Evolutionary conservation across 2,329 filamentous ascomycete genomes (phyloP).

Genomic region (Myotisia sp.): DNA sequence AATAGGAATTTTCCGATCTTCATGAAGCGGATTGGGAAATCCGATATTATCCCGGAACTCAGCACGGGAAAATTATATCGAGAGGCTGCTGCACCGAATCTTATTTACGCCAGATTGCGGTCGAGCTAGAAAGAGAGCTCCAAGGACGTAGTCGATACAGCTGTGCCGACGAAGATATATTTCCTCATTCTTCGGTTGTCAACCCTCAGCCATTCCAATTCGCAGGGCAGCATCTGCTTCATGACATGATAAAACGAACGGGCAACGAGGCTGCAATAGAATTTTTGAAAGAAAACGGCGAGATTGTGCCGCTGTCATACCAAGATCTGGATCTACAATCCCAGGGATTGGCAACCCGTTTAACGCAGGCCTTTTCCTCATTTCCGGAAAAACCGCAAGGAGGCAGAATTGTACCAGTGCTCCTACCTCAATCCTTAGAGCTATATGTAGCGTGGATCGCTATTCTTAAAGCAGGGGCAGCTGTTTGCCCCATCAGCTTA

Average conservation of each 20-base stretch:
- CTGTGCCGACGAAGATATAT: background rate
- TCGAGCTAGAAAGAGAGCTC: conserved; percentile 17
- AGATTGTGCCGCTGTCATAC: conserved; percentile 44
- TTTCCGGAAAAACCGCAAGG: conserved; percentile 7
- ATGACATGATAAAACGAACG: conserved; percentile 44
- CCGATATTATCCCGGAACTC: conserved; percentile 14
- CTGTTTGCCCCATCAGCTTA: conserved; percentile 71
- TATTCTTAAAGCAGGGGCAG: conserved; percentile 64
- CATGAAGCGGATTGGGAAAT: too few relatives aligned
- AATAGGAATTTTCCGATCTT: too few relatives aligned
- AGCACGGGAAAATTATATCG: conserved; percentile 17
- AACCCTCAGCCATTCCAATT: conserved; percentile 42
- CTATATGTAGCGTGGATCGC: conserved; percentile 67
- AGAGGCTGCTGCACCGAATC: conserved; percentile 14
- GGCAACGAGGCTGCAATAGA: conserved; percentile 44
- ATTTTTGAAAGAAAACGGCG: conserved; percentile 40
- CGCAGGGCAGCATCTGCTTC: conserved; percentile 43
- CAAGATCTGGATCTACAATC: conserved; percentile 46
- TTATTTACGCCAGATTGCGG: conserved; percentile 19
- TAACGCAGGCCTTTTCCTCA: conserved; percentile 23
- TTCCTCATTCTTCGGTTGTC: conserved; percentile 37
- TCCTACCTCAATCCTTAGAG: conserved; percentile 61
- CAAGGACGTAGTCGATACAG: conserved; percentile 9
- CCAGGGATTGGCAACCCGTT: conserved; percentile 40
- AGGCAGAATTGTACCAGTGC: conserved; percentile 50